phyloP scores from a whole-genome alignment of 805 yeast genomes.

The Citeromyces nyonsensis region DNA sequence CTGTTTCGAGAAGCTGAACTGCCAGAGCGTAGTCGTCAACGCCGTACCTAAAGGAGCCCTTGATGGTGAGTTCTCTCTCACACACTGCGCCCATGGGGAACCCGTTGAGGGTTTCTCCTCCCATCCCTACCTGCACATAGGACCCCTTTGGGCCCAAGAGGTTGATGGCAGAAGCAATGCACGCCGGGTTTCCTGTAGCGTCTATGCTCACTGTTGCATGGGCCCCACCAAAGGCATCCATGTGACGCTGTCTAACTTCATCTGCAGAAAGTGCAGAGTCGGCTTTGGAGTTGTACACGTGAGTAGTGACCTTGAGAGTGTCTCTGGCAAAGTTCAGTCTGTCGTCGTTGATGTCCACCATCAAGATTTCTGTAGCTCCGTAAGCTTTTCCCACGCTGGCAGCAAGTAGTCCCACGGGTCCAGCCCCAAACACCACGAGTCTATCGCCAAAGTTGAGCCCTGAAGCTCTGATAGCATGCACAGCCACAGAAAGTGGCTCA shows the following conservation, averaged over 20 bases:
- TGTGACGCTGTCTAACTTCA: no score
- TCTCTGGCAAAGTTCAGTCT: conserved; percentile 55
- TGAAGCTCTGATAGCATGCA: conserved; percentile 60
- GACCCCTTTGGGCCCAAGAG: conserved; percentile 54
- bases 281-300: conserved; percentile 29
- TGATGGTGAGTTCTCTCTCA: conserved; percentile 50
- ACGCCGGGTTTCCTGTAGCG: conserved; percentile 72
- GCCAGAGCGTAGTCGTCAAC: conserved; percentile 66
- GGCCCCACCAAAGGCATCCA: conserved; percentile 23
- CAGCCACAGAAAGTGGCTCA: conserved; percentile 80
- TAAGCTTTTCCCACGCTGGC: conserved; percentile 63
- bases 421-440: conserved; percentile 75
- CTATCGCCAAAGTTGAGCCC: conserved; percentile 47
- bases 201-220: conserved; percentile 46
- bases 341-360: conserved; percentile 54
- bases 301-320: conserved; percentile 47
- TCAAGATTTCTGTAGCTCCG: conserved; percentile 58
- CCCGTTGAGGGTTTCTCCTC: conserved; percentile 40
- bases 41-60: conserved; percentile 72
- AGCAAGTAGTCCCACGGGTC: conserved; percentile 71
- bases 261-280: conserved; percentile 9
- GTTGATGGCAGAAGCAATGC: conserved; percentile 54
- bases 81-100: conserved; percentile 66
- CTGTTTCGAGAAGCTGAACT: conserved; percentile 47
- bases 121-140: conserved; percentile 80